phyloP scores from a whole-genome alignment of 805 yeast species.

The Lipomyces starkeyi region DNA sequence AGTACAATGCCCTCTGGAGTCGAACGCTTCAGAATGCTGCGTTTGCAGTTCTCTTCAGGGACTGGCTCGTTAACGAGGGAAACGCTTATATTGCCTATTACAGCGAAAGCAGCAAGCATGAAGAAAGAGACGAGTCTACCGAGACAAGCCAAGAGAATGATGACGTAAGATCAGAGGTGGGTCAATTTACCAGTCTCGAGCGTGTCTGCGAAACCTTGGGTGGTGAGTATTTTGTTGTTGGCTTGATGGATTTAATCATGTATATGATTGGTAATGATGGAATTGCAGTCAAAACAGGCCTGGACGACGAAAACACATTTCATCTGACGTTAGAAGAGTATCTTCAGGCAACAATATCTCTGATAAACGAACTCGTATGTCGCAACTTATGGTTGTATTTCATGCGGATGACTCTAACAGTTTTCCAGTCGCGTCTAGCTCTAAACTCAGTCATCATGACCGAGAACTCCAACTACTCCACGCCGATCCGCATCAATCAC shows the following conservation, averaged over 20 bases:
- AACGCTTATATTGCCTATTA: background rate
- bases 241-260: background rate
- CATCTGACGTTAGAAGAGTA: constrained; percentile 43
- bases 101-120: constrained; percentile 1
- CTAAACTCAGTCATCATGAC: constrained; percentile 42
- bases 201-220: constrained; percentile 17
- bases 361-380: constrained; percentile 40
- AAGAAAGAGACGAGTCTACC: background rate
- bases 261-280: background rate
- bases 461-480: constrained; percentile 22
- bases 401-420: background rate
- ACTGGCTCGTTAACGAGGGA: constrained; percentile 23
- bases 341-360: constrained; percentile 41
- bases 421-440: constrained; percentile 39
- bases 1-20: constrained; percentile 28
- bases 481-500: constrained; percentile 31
- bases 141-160: background rate
- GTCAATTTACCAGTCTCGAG: constrained; percentile 10
- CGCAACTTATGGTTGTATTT: background rate
- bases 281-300: constrained; percentile 9
- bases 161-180: background rate
- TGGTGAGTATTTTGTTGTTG: constrained; percentile 1
- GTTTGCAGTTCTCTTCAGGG: constrained; percentile 18
- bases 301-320: constrained; percentile 18
- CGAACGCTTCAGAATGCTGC: constrained; percentile 27